Evolutionary conservation across 768 basidiomycete genomes (phyloP).

Genomic region (Boletus tomentosulus): DNA sequence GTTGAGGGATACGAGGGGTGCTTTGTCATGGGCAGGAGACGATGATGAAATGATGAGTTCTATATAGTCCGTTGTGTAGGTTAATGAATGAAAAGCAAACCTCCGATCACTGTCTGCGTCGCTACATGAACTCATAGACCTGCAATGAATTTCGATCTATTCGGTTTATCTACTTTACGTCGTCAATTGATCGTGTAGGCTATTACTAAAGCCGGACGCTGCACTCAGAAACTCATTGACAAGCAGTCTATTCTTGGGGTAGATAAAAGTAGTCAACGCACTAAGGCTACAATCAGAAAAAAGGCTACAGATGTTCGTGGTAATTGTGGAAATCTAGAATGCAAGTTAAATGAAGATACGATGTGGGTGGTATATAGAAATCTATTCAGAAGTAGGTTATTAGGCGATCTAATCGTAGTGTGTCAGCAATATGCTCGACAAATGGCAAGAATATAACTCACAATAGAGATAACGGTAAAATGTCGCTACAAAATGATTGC

Average conservation of each 20-base stretch:
- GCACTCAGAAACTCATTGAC: background rate
- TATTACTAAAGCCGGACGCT: too few species aligned
- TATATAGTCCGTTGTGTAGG: too few species aligned
- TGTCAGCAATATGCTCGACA: background rate
- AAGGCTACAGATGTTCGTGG: background rate
- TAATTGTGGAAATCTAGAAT: background rate
- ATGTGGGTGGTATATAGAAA: background rate
- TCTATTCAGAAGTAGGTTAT: background rate
- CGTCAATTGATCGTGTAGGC: background rate
- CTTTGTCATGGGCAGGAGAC: constrained; percentile 69
- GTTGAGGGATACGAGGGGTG: constrained; percentile 81
- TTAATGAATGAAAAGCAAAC: too few species aligned
- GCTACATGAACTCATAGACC: too few species aligned
- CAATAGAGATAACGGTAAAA: background rate
- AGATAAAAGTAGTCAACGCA: background rate
- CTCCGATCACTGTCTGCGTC: too few species aligned
- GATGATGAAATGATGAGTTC: constrained; percentile 26
- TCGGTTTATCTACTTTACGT: background rate
- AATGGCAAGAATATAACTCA: background rate
- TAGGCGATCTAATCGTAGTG: background rate
- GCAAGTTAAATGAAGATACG: background rate
- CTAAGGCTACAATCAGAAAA: constrained; percentile 21
- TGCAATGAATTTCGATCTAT: background rate
- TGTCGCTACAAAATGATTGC: background rate
- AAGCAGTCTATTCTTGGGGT: constrained; percentile 1